These are phyloP conservation scores for Trifolium dubium DNA, from an alignment of 306 rosid genomes.

Conservation along the genomic window DNA sequence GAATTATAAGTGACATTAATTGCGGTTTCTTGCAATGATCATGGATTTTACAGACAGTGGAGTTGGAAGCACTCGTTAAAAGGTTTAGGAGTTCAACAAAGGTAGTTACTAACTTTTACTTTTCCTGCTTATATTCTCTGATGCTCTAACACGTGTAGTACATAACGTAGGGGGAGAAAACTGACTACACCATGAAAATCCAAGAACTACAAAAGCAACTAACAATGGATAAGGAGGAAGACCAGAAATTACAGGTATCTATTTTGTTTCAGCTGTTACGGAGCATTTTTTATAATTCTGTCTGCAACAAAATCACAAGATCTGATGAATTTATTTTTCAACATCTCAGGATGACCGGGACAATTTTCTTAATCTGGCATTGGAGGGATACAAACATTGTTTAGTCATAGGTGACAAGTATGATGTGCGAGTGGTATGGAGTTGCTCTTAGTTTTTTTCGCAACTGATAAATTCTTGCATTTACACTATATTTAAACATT, in stretches of 20 bases:
- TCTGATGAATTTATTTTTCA: constrained; percentile 28
- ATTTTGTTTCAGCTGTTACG: constrained; percentile 30
- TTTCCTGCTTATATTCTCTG: constrained; percentile 29
- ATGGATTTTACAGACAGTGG: constrained; percentile 61
- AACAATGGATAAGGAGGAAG: constrained; percentile 91
- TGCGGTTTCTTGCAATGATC: constrained; percentile 39
- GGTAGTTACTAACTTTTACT: constrained; percentile 46
- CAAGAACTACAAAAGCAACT: constrained; percentile 91
- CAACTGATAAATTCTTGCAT: constrained; percentile 16
- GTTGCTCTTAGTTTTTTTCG: constrained; percentile 36
- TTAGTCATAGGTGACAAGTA: constrained; percentile 85
- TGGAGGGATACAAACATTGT: constrained; percentile 86
- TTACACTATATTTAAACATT: constrained; percentile 21
- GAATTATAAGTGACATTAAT: constrained; percentile 18
- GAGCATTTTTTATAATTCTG: constrained; percentile 10
- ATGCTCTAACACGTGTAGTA: constrained; percentile 22
- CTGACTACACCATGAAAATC: constrained; percentile 75
- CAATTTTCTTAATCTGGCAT: constrained; percentile 81
- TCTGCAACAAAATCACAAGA: constrained; percentile 4
- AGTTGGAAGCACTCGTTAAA: constrained; percentile 80
- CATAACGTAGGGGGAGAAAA: constrained; percentile 77
- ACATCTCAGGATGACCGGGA: constrained; percentile 84
- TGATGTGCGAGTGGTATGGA: constrained; percentile 94
- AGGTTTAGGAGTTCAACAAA: constrained; percentile 74
- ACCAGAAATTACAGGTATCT: constrained; percentile 78